phyloP scores from a whole-genome alignment of 2,329 filamentous ascomycete species.

The Proliferodiscus dingleyae region DNA sequence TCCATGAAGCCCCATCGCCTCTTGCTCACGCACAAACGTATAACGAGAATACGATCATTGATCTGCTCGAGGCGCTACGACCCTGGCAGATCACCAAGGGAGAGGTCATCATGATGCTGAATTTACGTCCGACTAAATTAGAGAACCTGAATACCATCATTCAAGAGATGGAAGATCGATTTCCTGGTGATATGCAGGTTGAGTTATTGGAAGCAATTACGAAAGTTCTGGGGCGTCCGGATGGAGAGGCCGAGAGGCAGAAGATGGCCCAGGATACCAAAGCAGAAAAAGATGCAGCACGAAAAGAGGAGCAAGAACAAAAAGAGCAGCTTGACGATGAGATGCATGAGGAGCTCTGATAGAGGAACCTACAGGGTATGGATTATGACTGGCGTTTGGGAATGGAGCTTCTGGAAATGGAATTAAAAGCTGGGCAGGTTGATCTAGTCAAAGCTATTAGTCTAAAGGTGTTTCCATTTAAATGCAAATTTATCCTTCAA shows the following conservation, averaged over 20 bases:
- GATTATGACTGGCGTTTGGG: not conserved
- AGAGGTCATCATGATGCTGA: conserved; percentile 64
- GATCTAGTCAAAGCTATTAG: too few relatives aligned
- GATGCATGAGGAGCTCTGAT: conserved; percentile 10
- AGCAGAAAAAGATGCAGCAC: not conserved
- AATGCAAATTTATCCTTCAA: too few relatives aligned
- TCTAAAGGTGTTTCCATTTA: too few relatives aligned
- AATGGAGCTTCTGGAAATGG: not conserved
- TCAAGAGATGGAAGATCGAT: conserved; percentile 60
- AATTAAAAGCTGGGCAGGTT: not conserved
- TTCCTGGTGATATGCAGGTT: conserved; percentile 50
- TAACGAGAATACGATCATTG: conserved; percentile 45
- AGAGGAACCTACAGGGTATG: not conserved
- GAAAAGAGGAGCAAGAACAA: conserved; percentile 7
- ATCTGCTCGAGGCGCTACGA: conserved; percentile 50
- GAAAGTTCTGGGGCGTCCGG: conserved; percentile 48
- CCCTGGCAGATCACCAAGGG: conserved; percentile 60
- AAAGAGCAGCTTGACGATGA: conserved; percentile 12
- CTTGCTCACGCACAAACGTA: conserved; percentile 43
- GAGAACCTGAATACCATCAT: conserved; percentile 58
- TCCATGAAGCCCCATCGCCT: conserved; percentile 50
- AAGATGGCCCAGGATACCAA: conserved; percentile 25
- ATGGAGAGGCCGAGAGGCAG: conserved; percentile 26
- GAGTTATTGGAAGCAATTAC: conserved; percentile 52
- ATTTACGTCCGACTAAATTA: conserved; percentile 54